These are phyloP conservation scores for Aspergillus latus DNA, from an alignment of 2,329 filamentous ascomycete species.

Conservation along the genomic window DNA sequence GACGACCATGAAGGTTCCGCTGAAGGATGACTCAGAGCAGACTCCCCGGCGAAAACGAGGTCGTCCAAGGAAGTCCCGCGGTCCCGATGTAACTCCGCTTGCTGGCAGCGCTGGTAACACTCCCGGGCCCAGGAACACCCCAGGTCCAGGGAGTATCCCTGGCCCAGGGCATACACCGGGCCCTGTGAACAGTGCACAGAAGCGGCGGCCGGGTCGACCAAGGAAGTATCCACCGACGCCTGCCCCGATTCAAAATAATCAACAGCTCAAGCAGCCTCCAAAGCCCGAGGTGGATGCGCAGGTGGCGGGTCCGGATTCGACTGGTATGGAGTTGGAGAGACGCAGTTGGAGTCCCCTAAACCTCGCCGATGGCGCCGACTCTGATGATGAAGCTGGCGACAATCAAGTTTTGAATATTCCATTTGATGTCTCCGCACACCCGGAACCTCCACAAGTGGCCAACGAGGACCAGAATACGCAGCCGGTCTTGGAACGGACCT, in stretches of 20 bases:
- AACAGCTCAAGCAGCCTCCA: not conserved
- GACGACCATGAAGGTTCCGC: slow-evolving; percentile 43
- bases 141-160: not conserved
- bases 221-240: slow-evolving; percentile 34
- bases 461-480: slow-evolving; percentile 18
- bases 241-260: slow-evolving; percentile 17
- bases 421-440: slow-evolving; percentile 19
- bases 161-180: not conserved
- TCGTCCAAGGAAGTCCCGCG: slow-evolving; percentile 45
- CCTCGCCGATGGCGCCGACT: slow-evolving; percentile 29
- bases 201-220: slow-evolving; percentile 39
- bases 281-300: slow-evolving; percentile 1
- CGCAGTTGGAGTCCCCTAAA: slow-evolving; percentile 29
- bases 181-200: slow-evolving; percentile 28
- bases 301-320: slow-evolving; percentile 1
- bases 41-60: slow-evolving; percentile 43
- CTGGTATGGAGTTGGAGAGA: slow-evolving; percentile 12
- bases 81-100: slow-evolving; percentile 37
- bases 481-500: slow-evolving; percentile 26
- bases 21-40: slow-evolving; percentile 40
- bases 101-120: slow-evolving; percentile 34
- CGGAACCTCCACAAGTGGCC: slow-evolving; percentile 13
- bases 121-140: slow-evolving; percentile 20
- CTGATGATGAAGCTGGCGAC: slow-evolving; percentile 24
- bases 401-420: slow-evolving; percentile 18